Conservation (phyloP, 2,329 filamentous ascomycete genomes). For the Scedosporium apiospermum region DNA sequence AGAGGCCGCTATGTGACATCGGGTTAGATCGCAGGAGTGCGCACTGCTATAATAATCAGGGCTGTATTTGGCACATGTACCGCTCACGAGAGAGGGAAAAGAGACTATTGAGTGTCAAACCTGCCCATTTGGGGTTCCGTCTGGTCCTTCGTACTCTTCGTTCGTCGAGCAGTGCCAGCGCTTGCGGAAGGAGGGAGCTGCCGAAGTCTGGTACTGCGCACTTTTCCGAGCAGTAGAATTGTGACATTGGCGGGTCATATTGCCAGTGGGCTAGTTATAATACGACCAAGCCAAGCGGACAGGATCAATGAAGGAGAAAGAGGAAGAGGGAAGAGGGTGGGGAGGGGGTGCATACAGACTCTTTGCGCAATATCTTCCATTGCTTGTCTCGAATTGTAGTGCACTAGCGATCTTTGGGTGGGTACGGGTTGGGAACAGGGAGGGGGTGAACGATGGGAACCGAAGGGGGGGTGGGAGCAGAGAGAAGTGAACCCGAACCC, state of each 20-base stretch:
- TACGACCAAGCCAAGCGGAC: background rate
- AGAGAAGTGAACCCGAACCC: background rate
- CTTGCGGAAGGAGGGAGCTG: background rate
- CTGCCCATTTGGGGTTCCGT: background rate
- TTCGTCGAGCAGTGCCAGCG: background rate
- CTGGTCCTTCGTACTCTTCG: too few species aligned
- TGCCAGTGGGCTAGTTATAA: background rate
- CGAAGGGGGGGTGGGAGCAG: background rate
- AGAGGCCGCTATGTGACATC: background rate
- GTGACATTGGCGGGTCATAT: background rate
- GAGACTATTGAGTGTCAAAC: background rate
- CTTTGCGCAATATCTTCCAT: background rate
- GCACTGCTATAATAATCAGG: too few species aligned
- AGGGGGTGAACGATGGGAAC: background rate
- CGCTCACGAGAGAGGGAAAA: background rate
- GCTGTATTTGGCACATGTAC: too few species aligned
- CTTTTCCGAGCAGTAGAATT: background rate
- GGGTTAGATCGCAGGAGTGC: too few species aligned
- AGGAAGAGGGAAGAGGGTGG: background rate
- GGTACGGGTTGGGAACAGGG: background rate
- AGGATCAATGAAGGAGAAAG: background rate
- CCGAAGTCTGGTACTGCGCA: background rate
- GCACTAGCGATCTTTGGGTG: background rate
- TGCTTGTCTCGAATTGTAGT: conserved; percentile 3
- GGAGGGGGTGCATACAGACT: background rate